Base-by-base conservation (phyloP, 768 basidiomycete species). In the Podaxis rugospora region DNA sequence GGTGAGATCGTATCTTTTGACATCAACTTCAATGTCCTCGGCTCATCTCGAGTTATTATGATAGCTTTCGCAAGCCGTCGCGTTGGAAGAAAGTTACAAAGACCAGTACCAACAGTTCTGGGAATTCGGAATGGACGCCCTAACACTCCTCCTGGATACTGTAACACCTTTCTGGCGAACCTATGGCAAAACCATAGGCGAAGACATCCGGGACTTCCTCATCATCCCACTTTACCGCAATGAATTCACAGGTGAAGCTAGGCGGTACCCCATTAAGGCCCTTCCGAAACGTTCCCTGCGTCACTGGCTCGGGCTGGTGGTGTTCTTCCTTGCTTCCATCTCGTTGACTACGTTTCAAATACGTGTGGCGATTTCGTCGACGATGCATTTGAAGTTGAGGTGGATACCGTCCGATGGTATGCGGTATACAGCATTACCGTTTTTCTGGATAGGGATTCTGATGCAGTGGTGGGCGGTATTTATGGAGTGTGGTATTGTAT, bases 211-310 rank as follows among this genome's bases (percentile, higher is more conserved):
- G 51, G 89, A 90, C 63, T 92, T 92, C 68, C 83, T 92, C 61
- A 89, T 92, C 65, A 85, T 92, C 61, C 90, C 90, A 5, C 80
- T 89, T 66, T 92, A 92, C 63, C 83, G 90, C 36, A 90, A 92
- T 69, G 90, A 92, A 68, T 92, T 91, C 68, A 91, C 90, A 0
- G 90, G 90, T 35, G 88, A 90, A 74, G 53, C 83, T 39, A 87
- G 88, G 65, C 79, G 84, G 65, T 91, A 90, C 66, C 78, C 75
- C 5, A 83, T 92, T 65, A 69, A 71, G 37, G 72, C 68, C 2
- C 70, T 91, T 57, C 90, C 90, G 23, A 74, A 68, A 57, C 84
- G 90, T 23, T 87, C 90, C 0, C 63, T 82, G 55, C 82, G 78
- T 3, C 90, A 92, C 64, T 91, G 89, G 89, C 63, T 86, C 37